Base-by-base conservation (phyloP, 805 yeast genomes). In the Suhomyces prunicola region DNA sequence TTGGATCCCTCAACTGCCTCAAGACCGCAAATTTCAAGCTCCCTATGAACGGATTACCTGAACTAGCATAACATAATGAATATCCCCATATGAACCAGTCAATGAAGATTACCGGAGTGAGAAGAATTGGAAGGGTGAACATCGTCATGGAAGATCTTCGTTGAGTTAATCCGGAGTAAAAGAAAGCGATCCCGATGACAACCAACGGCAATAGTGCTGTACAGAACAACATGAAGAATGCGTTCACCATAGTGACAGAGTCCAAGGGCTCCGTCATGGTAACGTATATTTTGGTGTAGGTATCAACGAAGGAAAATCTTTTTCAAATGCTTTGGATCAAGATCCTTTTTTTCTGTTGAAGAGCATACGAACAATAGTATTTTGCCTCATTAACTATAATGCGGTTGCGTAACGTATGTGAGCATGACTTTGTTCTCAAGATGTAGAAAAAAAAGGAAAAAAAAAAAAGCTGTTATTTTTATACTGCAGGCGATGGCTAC, bases 21-120 rank as follows among this genome's bases (percentile, higher is more conserved):
- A 56, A 47, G 8, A 57, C 60, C 2, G 52, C 59, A 41, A 46
- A 57, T 24, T 51, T 31, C 46, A 57, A 33, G 47, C 50, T 56
- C 12, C 60, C 60, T 24, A 75, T 73, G 52, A 66, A 75, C 31
- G 54, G 51, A 53, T 73, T 74, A 8, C 60, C 44, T 0, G 78
- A 54, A n/a, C 67, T 56, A 2, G 74, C 61, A 54, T 74, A 75
- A 50, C 76, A 70, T 12, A 75, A 62, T 1, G 79, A 73, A 52
- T 75, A 75, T 5, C 80, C 70, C 78, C 78, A 73, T 7, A 75
- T 72, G 58, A 63, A 75, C 79, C 79, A 75, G 54, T 75, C 80
- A 17, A 75, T 50, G 35, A 72, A 57, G 4, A 73, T 57, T 1
- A 72, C 52, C 0, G 77, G 74, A 1, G 59, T 45, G 15, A 74